Conservation (phyloP, 2,329 filamentous ascomycete species). For the Penicillium nordicum region DNA sequence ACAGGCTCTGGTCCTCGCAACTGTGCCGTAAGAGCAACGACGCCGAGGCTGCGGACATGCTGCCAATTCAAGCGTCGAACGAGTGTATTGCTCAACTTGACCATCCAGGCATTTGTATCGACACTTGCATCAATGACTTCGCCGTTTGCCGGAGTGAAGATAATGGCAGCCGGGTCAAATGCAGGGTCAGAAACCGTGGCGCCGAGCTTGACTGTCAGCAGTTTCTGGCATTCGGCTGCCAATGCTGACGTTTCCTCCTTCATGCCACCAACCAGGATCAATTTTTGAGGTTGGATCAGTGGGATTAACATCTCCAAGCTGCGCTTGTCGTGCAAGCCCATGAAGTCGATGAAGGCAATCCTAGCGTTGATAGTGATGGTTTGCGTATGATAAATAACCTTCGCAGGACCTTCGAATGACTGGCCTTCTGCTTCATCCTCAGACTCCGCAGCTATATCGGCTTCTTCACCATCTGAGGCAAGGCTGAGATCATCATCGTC, state of each 20-base stretch:
- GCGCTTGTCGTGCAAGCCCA: constrained; percentile 87
- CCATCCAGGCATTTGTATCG: constrained; percentile 95
- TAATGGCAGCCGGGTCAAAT: constrained; percentile 56
- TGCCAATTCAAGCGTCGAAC: constrained; percentile 92
- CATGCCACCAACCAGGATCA: constrained; percentile 84
- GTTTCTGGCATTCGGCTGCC: constrained; percentile 73
- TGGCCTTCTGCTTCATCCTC: constrained; percentile 53
- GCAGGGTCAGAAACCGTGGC: constrained; percentile 36
- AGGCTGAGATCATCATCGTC: constrained; percentile 47
- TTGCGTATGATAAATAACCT: constrained; percentile 64
- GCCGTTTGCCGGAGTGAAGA: constrained; percentile 79
- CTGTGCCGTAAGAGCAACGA: constrained; percentile 85
- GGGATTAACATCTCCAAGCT: constrained; percentile 93
- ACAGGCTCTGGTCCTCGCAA: constrained; percentile 51
- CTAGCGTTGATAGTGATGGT: constrained; percentile 67
- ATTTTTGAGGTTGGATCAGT: constrained; percentile 86
- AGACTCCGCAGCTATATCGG: constrained; percentile 56
- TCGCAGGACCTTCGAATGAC: constrained; percentile 65
- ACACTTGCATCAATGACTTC: constrained; percentile 81
- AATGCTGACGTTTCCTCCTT: constrained; percentile 73
- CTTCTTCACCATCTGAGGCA: constrained; percentile 54
- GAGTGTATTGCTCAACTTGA: constrained; percentile 80
- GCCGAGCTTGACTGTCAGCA: constrained; percentile 50
- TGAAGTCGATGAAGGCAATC: constrained; percentile 86
- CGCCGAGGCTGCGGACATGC: constrained; percentile 80